Evolutionary conservation across 148 eudicot species (phyloP).

Genomic region (Limonium bicolor): DNA sequence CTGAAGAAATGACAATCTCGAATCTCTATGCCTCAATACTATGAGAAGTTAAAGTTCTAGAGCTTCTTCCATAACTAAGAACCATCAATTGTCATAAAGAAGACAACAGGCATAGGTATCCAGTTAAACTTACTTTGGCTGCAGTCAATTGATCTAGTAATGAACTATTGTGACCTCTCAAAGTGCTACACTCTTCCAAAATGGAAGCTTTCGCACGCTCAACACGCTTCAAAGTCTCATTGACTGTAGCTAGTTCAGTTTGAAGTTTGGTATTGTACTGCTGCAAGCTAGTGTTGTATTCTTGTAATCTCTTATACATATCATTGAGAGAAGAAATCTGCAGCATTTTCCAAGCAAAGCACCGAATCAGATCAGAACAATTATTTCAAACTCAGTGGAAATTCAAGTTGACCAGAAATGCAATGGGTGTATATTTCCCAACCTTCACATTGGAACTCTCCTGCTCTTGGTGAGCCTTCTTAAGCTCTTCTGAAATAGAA

Average conservation of each 20-base stretch:
- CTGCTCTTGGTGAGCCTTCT: constrained; percentile 52
- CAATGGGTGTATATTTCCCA: background rate
- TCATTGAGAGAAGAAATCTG: constrained; percentile 81
- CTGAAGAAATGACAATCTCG: too few relatives aligned
- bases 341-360: constrained; percentile 7
- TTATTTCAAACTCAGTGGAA: background rate
- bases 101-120: background rate
- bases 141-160: constrained; percentile 72
- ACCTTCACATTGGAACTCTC: constrained; percentile 64
- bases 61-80: too few relatives aligned
- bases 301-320: constrained; percentile 83
- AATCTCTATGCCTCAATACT: too few relatives aligned
- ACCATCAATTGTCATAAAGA: too few relatives aligned
- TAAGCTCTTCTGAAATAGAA: constrained; percentile 53
- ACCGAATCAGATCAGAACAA: background rate
- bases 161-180: constrained; percentile 59
- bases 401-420: background rate
- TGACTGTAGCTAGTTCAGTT: constrained; percentile 65
- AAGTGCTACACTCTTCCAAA: constrained; percentile 62
- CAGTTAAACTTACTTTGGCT: constrained; percentile 45
- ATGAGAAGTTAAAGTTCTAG: too few relatives aligned
- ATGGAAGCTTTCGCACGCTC: constrained; percentile 77
- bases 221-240: constrained; percentile 68
- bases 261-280: constrained; percentile 93
- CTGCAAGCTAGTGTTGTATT: constrained; percentile 87